Percentiles rank a stretch among this genome's conserved stretches.
phyloP scores from a whole-genome alignment of 129 eudicot genomes.

The Artemisia tridentata region DNA sequence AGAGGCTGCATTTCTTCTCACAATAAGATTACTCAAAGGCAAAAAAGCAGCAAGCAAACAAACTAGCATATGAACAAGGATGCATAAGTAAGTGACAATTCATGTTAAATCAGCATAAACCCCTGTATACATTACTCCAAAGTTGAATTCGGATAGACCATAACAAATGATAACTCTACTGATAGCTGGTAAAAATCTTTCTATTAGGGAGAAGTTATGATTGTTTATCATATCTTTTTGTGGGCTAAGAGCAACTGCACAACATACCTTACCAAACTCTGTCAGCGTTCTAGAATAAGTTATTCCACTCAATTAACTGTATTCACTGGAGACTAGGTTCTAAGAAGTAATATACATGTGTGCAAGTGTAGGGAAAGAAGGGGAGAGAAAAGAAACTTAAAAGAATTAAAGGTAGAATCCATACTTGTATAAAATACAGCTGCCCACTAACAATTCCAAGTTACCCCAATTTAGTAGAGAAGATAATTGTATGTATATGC shows the following conservation, averaged over 20 bases:
- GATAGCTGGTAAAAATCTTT: neutral
- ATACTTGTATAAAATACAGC: too few species aligned
- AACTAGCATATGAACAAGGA: conserved; percentile 8
- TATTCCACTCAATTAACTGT: neutral
- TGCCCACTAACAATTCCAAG: too few species aligned
- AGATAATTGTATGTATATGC: too few species aligned
- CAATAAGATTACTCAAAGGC: conserved; percentile 1
- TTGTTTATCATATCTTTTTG: neutral
- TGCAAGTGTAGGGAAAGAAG: neutral
- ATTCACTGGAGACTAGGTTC: neutral
- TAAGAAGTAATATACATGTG: neutral
- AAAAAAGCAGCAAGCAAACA: conserved; percentile 6
- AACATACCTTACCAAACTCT: neutral
- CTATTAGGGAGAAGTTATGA: neutral
- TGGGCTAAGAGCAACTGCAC: conserved; percentile 1
- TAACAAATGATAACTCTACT: neutral
- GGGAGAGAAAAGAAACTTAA: too few species aligned
- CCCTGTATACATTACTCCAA: neutral
- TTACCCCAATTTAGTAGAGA: too few species aligned
- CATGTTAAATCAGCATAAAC: neutral
- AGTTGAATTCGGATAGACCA: neutral
- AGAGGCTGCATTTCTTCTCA: conserved; percentile 12
- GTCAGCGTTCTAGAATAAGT: neutral
- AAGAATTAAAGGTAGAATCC: too few species aligned
- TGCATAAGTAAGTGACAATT: neutral